These are phyloP conservation scores for Tricholoma sp. DNA, from an alignment of 768 basidiomycete genomes.

Conservation along the genomic window DNA sequence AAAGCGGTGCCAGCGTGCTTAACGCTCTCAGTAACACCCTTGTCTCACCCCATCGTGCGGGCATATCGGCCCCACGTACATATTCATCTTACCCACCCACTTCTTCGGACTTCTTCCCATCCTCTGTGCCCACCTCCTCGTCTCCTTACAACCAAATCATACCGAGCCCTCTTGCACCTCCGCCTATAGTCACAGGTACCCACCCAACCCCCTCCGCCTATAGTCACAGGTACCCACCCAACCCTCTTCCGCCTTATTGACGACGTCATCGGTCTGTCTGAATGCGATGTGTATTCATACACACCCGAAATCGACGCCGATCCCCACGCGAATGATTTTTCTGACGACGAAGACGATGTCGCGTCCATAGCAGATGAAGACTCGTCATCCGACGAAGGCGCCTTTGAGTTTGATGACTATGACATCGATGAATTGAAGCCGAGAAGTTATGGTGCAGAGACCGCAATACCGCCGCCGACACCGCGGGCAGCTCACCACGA, in stretches of 20 bases:
- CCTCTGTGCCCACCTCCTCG: constrained; percentile 65
- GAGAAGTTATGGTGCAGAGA: constrained; percentile 31
- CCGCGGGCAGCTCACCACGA: constrained; percentile 36
- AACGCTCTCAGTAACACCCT: constrained; percentile 83
- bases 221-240: constrained; percentile 84
- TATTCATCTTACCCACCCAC: constrained; percentile 86
- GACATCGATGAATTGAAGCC: constrained; percentile 58
- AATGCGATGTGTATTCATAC: constrained; percentile 96
- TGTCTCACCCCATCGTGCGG: constrained; percentile 64
- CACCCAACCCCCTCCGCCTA: constrained; percentile 83
- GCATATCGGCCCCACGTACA: constrained; percentile 64
- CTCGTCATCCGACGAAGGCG: constrained; percentile 66
- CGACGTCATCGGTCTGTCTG: constrained; percentile 82
- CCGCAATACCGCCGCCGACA: constrained; percentile 34
- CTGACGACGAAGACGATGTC: constrained; percentile 74
- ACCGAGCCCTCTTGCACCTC: constrained; percentile 62
- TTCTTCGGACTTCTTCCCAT: constrained; percentile 67
- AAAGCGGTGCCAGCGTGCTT: constrained; percentile 72
- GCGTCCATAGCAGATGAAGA: constrained; percentile 63
- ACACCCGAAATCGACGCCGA: constrained; percentile 90
- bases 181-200: constrained; percentile 73
- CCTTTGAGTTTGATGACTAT: constrained; percentile 79
- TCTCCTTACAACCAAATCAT: constrained; percentile 58
- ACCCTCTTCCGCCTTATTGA: constrained; percentile 82
- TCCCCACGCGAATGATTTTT: constrained; percentile 83